Evolutionary conservation across 108 stramenopile species (phyloP).

Genomic region (Asterionellopsis glacialis): DNA sequence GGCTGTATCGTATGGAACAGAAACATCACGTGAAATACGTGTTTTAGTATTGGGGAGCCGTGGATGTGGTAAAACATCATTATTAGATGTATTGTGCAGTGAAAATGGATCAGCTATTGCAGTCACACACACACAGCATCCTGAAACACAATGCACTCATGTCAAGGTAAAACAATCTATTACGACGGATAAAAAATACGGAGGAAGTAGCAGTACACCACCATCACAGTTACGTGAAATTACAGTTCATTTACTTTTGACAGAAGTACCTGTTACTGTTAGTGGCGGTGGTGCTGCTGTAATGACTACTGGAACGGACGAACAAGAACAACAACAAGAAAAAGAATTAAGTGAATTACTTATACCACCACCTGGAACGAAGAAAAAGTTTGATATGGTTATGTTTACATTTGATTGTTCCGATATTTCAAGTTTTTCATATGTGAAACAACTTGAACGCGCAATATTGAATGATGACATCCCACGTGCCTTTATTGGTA

Average conservation of each 20-base stretch:
- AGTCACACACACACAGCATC: conserved; percentile 16
- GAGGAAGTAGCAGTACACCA: too few species aligned
- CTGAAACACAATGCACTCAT: conserved; percentile 27
- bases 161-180: conserved; percentile 37
- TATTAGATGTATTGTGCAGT: conserved; percentile 33
- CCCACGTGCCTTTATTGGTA: conserved; percentile 59
- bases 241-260: conserved; percentile 62
- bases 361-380: conserved; percentile 8
- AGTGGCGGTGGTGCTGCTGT: too few species aligned
- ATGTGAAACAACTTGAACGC: conserved; percentile 50
- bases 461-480: conserved; percentile 52
- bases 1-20: too few species aligned
- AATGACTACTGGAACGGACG: conserved; percentile 18
- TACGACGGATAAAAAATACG: conserved; percentile 4
- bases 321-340: conserved; percentile 22
- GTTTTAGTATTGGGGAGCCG: conserved; percentile 60
- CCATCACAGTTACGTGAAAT: conserved; percentile 31
- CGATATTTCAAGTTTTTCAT: conserved; percentile 44
- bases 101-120: conserved; percentile 8
- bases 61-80: conserved; percentile 35
- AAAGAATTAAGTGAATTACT: conserved; percentile 32
- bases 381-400: conserved; percentile 53
- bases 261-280: conserved; percentile 39
- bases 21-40: conserved; percentile 41
- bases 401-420: conserved; percentile 59